phyloP scores from a whole-genome alignment of 2,329 filamentous ascomycete species.

The Xylaria hypoxylon region DNA sequence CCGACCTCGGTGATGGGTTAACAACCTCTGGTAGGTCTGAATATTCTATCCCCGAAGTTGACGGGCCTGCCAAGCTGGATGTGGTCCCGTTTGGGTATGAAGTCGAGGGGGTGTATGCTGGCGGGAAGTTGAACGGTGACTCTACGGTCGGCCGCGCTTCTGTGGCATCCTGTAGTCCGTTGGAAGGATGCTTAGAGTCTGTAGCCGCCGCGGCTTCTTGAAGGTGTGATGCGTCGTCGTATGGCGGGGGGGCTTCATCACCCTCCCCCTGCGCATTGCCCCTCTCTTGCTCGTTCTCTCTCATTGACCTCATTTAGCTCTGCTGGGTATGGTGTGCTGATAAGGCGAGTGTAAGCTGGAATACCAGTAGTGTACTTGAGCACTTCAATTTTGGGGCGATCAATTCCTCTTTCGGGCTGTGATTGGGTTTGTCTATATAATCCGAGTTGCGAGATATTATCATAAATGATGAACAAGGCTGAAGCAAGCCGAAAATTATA shows the following conservation, averaged over 20 bases:
- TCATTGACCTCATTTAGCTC: conserved; percentile 11
- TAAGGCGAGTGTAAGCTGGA: conserved; percentile 12
- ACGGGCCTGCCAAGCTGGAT: conserved; percentile 9
- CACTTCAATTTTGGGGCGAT: background rate
- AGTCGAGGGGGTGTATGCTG: conserved; percentile 18
- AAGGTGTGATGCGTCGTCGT: conserved; percentile 38
- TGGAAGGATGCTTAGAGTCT: conserved; percentile 15
- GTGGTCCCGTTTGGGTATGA: background rate
- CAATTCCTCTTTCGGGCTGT: conserved; percentile 16
- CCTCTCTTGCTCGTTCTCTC: conserved; percentile 1
- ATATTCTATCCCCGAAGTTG: conserved; percentile 28
- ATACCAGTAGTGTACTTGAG: background rate
- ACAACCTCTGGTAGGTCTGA: conserved; percentile 3
- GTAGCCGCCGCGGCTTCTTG: background rate
- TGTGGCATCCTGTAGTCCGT: conserved; percentile 13
- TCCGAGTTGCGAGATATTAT: background rate
- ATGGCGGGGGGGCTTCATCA: conserved; percentile 39
- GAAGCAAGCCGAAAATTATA: background rate
- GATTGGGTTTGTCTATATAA: background rate
- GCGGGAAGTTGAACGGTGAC: conserved; percentile 57
- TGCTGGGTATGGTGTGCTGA: background rate
- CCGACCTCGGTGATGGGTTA: conserved; percentile 50
- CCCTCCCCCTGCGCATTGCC: conserved; percentile 25
- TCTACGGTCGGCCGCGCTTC: conserved; percentile 49
- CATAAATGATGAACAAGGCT: background rate